phyloP scores from a whole-genome alignment of 257 asterid genomes.

The Coffea eugenioides region DNA sequence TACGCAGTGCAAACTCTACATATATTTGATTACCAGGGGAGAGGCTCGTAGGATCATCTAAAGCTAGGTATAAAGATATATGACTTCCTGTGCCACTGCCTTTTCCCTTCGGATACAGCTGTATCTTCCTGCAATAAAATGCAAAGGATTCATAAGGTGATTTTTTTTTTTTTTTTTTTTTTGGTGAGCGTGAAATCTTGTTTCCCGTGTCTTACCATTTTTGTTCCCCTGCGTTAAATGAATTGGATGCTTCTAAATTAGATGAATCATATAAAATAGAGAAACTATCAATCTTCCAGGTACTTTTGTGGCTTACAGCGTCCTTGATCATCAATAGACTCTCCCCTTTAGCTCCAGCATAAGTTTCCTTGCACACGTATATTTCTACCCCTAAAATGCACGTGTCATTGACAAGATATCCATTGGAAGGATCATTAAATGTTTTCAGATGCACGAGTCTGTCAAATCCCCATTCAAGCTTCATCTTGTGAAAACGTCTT shows the following conservation, averaged over 20 bases:
- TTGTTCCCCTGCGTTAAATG: slow-evolving; percentile 42
- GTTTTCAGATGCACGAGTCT: slow-evolving; percentile 43
- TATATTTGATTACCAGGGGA: slow-evolving; percentile 41
- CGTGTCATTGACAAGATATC: slow-evolving; percentile 49
- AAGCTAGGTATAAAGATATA: slow-evolving; percentile 52
- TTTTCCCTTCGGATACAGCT: slow-evolving; percentile 55
- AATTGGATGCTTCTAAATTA: slow-evolving; percentile 41
- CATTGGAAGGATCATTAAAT: slow-evolving; percentile 48
- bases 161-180: background rate
- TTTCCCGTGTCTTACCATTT: too few relatives aligned
- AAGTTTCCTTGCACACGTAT: slow-evolving; percentile 43
- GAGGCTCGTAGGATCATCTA: slow-evolving; percentile 50
- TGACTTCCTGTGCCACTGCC: slow-evolving; percentile 49
- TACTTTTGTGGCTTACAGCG: slow-evolving; percentile 36
- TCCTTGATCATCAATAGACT: slow-evolving; percentile 46
- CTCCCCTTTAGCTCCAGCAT: slow-evolving; percentile 41
- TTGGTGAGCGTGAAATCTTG: background rate
- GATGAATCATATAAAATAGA: slow-evolving; percentile 18
- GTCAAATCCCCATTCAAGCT: slow-evolving; percentile 59
- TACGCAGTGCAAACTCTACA: slow-evolving; percentile 52
- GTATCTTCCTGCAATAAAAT: slow-evolving; percentile 53
- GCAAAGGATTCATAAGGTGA: background rate
- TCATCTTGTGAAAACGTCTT: slow-evolving; percentile 53
- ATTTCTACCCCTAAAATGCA: slow-evolving; percentile 69
- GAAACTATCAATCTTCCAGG: slow-evolving; percentile 42